Base-by-base conservation (phyloP, 306 rosid species). In the Datisca glomerata region DNA sequence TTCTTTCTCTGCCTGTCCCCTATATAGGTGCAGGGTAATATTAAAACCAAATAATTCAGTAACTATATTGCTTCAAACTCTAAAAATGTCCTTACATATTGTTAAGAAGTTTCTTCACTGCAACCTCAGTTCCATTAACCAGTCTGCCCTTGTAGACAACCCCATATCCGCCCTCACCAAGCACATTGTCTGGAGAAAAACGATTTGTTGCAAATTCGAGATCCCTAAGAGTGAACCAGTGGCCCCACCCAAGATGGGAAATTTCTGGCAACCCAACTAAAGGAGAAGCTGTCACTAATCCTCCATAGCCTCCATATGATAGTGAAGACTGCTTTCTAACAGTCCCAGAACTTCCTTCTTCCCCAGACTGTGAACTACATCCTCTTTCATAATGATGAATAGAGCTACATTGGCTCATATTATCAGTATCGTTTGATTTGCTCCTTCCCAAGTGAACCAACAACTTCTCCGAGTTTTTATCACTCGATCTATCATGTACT, bases 221-320 rank as follows among this genome's bases (percentile, higher is more conserved):
- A 77, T 87, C 97, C 59, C 97, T 74, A 58, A 87, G 94, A 12
- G 93, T 87, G 67, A 87, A 87, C 94, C 97, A 87, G 66, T 87
- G 97, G 55, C 97, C 97, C 97, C 97, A 87, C 16, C 94, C 97
- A 61, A 83, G 94, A 74, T 76, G 97, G 29, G 97, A 87, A 72
- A 72, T 21, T 74, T 87, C 97, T 0, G 97, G 97, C 80, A 87
- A 53, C 24, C 94, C 94, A 48, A 76, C 24, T 24, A 83, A 47
- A 58, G 97, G 97, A 59, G 97, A 87, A 43, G 94, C 76, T 16
- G 97, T 63, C 18, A 70, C 67, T 32, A 55, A 52, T 33, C 83
- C 86, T 44, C 79, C 93, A 63, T 60, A 45, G 6, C 80, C 89
- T 46, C 80, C 93, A 60, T 60, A 48, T 6, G 80, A 37, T 52